Evolutionary conservation across 495 filamentous ascomycete species (phyloP), one percentile per base, ranked within the genome.

Genomic region (Endocarpon pusillum): DNA sequence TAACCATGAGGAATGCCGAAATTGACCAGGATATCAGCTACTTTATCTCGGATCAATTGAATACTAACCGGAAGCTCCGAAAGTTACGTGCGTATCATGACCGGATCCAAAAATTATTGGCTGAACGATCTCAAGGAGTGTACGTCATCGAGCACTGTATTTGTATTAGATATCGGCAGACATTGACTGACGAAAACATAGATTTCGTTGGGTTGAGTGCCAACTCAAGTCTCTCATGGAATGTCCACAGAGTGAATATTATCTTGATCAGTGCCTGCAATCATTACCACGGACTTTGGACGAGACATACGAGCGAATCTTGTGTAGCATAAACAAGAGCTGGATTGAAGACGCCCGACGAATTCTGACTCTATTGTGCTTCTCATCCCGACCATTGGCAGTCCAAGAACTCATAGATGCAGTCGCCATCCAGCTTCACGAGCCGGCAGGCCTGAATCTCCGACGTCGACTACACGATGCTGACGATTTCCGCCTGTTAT

Each of bases 131-230:
- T 7, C 34, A 48, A 18, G 57, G 55, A 41, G 51, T 62, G 53
- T 60, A 45, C 27, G 52, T 47, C 15, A 29, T 32, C 16, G 4
- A 12, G 19, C 11, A n/a, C 19, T 25, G 6, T 15, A 21, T 20
- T 39, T 32, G n/a, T n/a, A n/a, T n/a, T n/a, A n/a, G n/a, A n/a
- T n/a, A n/a, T n/a, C n/a, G n/a, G n/a, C n/a, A 11, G 16, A n/a
- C 18, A 10, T 25, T 37, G 6, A 37, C 34, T 43, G 3, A 46
- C 19, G 11, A 12, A 19, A 10, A 22, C 40, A 36, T 28, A 62
- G 58, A 11, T 61, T 62, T 35, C 46, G 52, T 32, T 58, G 55
- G 42, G 49, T 54, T 20, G 48, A 48, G 40, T 59, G 49, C 41
- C 56, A 62, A 29, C 45, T 62, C 16, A 40, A 47, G 2, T 44